These are phyloP conservation scores for Cladosporium sp. DNA, from an alignment of 2,329 filamentous ascomycete genomes.

Conservation along the genomic window DNA sequence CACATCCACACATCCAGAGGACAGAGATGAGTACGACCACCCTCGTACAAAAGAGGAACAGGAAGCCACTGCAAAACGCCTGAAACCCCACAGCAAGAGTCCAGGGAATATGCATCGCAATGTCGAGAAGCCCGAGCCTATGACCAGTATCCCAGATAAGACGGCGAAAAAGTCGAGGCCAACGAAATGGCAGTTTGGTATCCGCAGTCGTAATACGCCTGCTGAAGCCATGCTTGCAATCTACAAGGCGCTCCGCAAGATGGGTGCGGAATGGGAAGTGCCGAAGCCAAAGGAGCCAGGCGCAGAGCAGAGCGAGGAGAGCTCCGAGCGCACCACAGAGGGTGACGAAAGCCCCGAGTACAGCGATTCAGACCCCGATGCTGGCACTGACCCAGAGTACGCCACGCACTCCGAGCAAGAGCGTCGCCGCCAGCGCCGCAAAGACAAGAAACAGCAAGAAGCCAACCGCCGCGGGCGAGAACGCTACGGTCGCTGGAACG, in stretches of 20 bases:
- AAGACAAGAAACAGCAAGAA: conserved; percentile 16
- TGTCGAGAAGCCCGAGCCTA: conserved; percentile 46
- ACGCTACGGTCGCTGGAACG: conserved; percentile 44
- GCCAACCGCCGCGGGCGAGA: conserved; percentile 31
- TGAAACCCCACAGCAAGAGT: conserved; percentile 81
- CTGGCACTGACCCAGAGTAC: conserved; percentile 36
- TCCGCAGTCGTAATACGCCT: conserved; percentile 87
- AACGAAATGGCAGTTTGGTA: conserved; percentile 97
- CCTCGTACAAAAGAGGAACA: conserved; percentile 59
- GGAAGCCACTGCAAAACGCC: conserved; percentile 71
- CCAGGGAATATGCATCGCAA: conserved; percentile 26
- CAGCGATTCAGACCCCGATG: conserved; percentile 35
- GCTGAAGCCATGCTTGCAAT: conserved; percentile 94
- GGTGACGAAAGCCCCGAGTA: conserved; percentile 34
- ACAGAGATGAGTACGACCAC: conserved; percentile 38
- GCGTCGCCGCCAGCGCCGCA: conserved; percentile 23
- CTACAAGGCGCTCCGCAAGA: conserved; percentile 82
- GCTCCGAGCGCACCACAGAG: conserved; percentile 24
- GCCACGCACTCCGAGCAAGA: conserved; percentile 34
- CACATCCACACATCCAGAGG: conserved; percentile 24
- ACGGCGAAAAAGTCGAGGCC: conserved; percentile 67
- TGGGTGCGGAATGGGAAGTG: conserved; percentile 83
- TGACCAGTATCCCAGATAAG: conserved; percentile 50
- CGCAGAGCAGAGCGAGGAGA: conserved; percentile 32
- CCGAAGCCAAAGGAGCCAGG: conserved; percentile 32